Base-by-base conservation (phyloP, 1,284 basidiomycete genomes). In the Singerocomus inundabilis region DNA sequence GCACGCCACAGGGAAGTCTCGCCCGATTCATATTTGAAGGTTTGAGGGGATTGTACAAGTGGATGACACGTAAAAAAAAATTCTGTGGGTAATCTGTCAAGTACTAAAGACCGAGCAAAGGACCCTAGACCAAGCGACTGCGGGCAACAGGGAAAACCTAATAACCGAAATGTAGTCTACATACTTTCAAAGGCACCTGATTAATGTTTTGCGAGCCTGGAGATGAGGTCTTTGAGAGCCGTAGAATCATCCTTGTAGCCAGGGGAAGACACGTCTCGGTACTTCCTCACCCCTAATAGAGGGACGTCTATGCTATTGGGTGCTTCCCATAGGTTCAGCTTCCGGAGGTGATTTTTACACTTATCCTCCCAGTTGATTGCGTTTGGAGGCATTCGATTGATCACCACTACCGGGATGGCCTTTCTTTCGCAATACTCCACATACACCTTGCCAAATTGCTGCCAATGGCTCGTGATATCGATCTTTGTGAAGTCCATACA, bases 401-500 rank as follows among this genome's bases (percentile, higher is more conserved):
- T 32, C 30, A 66, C 64, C 18, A 63, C 41, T 26, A 51, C 54
- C 2, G 61, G 63, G 43, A 45, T 45, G 18, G 54, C 63, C 26
- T 32, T 62, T 46, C 9, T 52, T 6, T 46, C 50, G 48, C 63
- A 67, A 28, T 66, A 66, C 2, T 65, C 61, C 52, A 54, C 44
- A 21, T 63, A 67, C 11, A 62, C 57, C 41, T 41, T 67, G 25
- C 37, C 51, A 36, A 63, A 64, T 26, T 49, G 56, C 4, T 59
- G 39, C 59, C 64, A 63, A 9, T 57, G 63, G 5, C 24, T 5
- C 1, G 29, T 6, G 6, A 53, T 38, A 1, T 48, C 58, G n/a
- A 67, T 29, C 28, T 67, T 65, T 18, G 52, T 6, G 40, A 59
- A 63, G 24, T 57, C 37, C 10, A 67, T 57, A 36, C 61, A 63